Evolutionary conservation across 1,284 basidiomycete genomes (phyloP), one percentile per base, ranked within the genome.

Genomic region (Moniliophthora roreri): DNA sequence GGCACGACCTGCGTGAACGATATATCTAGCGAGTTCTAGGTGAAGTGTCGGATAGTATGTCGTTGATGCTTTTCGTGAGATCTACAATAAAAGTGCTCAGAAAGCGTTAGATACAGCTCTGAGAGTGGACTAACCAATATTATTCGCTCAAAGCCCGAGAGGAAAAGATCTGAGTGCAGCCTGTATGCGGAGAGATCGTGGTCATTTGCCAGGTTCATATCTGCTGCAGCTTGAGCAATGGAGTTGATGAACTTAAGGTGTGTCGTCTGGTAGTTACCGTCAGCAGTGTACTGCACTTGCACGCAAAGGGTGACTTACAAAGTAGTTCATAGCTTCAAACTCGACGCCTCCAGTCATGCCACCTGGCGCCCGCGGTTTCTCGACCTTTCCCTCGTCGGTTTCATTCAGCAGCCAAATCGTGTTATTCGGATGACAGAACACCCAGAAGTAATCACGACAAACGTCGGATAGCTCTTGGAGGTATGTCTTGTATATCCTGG

Each of bases 281-380:
- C 41, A 63, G 64, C 15, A 52, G 52, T 53, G 18, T 16, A 21
- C 40, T 23, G 28, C 28, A 38, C 35, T 32, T 10, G 21, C 21
- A 48, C 51, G 15, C 36, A 32, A 53, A 51, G 47, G 54, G 42
- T 6, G 50, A 74, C 89, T 62, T 65, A 95, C 94, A 62, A 96
- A 84, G 69, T 98, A 98, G 13, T 81, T 82, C 88, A 98, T 97
- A 0, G 96, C 96, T 70, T 99, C 96, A 66, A 89, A 95, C 67
- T 98, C 96, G 9, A 99, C 97, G 9, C 97, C 96, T 7, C 96
- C 97, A 0, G 97, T 98, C 85, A 98, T 98, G 6, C 96, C 96
- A 6, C 94, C 93, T 0, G 97, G 96, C 2, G 97, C 96, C 35
- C 92, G 83, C 3, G 96, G 97, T 62, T 87, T 90, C 70, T 95